Conservation (phyloP, 768 basidiomycete species). For the Russula sp. region DNA sequence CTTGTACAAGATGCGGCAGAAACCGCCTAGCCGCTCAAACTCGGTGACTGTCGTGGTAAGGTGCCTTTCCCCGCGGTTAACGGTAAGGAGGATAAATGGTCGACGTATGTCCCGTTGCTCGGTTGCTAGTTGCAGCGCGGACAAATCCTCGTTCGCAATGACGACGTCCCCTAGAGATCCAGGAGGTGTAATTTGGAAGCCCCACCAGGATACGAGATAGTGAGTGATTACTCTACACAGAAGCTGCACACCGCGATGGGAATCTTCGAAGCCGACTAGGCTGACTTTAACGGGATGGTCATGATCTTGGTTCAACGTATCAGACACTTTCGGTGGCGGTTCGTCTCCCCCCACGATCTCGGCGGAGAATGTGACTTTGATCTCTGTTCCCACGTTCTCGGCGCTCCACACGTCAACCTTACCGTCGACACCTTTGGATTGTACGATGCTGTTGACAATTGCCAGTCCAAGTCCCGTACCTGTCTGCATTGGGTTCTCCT, state of each 20-base stretch:
- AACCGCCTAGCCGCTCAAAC: slow-evolving; percentile 77
- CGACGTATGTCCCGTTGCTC: slow-evolving; percentile 49
- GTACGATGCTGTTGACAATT: slow-evolving; percentile 90
- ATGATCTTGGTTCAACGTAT: slow-evolving; percentile 28
- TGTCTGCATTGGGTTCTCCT: slow-evolving; percentile 90
- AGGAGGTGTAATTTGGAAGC: slow-evolving; percentile 45
- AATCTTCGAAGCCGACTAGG: slow-evolving; percentile 63
- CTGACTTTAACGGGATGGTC: slow-evolving; percentile 41
- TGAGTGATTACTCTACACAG: slow-evolving; percentile 53
- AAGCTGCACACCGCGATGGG: slow-evolving; percentile 61
- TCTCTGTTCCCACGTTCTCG: slow-evolving; percentile 86
- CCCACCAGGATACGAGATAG: slow-evolving; percentile 78
- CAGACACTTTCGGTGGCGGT: slow-evolving; percentile 20
- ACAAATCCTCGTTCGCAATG: slow-evolving; percentile 74
- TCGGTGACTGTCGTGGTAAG: slow-evolving; percentile 59
- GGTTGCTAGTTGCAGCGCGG: slow-evolving; percentile 51
- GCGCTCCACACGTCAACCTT: slow-evolving; percentile 93
- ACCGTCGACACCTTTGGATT: slow-evolving; percentile 78
- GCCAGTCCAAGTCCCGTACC: slow-evolving; percentile 93
- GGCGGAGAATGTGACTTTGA: slow-evolving; percentile 78
- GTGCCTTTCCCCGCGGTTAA: slow-evolving; percentile 58
- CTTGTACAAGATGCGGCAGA: slow-evolving; percentile 86
- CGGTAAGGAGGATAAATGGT: slow-evolving; percentile 72
- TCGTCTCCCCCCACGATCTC: slow-evolving; percentile 47
- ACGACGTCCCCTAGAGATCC: slow-evolving; percentile 61